Conservation (phyloP, 495 filamentous ascomycete species). For the Immersiella caudata region DNA sequence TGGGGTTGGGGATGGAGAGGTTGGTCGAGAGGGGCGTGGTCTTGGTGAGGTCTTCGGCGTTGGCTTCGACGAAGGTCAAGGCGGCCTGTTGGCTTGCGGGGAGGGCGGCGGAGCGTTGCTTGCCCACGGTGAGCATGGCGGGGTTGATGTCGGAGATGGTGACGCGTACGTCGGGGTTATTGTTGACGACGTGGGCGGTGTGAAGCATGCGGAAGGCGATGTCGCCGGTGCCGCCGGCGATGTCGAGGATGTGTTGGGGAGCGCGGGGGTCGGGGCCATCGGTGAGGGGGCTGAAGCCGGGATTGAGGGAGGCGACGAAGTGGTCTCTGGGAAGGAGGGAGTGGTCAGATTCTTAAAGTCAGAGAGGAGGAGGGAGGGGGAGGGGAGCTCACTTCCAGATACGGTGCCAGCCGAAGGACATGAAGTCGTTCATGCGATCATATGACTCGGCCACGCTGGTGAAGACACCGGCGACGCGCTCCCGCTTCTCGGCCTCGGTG, state of each 20-base stretch:
- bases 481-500: slow-evolving; percentile 73
- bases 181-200: slow-evolving; percentile 80
- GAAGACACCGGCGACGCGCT: slow-evolving; percentile 80
- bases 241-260: slow-evolving; percentile 81
- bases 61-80: slow-evolving; percentile 82
- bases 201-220: slow-evolving; percentile 97
- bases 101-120: slow-evolving; percentile 62
- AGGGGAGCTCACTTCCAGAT: slow-evolving; percentile 74
- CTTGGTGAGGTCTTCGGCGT: slow-evolving; percentile 72
- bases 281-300: slow-evolving; percentile 67
- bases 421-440: slow-evolving; percentile 98
- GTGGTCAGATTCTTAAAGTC: slow-evolving; percentile 21
- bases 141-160: slow-evolving; percentile 95
- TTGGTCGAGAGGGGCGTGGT: slow-evolving; percentile 28
- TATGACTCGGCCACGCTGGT: slow-evolving; percentile 90
- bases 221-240: slow-evolving; percentile 96
- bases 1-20: slow-evolving; percentile 10
- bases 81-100: slow-evolving; percentile 49
- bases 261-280: slow-evolving; percentile 37
- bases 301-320: slow-evolving; percentile 90
- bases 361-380: slow-evolving; percentile 1
- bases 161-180: slow-evolving; percentile 75
- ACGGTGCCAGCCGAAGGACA: slow-evolving; percentile 96
- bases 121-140: slow-evolving; percentile 87
- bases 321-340: slow-evolving; percentile 61